phyloP scores from a whole-genome alignment of 2,329 filamentous ascomycete species.

The Venturia aucupariae region DNA sequence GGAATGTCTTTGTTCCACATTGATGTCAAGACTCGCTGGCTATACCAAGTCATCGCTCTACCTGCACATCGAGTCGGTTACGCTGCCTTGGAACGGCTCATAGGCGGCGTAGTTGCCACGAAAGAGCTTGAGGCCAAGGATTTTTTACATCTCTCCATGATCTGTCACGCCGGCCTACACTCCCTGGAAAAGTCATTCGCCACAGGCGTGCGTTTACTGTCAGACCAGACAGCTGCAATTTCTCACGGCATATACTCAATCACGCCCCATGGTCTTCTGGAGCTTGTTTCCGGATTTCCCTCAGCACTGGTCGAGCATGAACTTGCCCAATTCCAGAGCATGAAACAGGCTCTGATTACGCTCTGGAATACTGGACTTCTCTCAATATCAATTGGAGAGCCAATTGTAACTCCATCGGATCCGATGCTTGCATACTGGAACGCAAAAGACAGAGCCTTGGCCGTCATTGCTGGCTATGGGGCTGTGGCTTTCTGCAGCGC shows the following conservation, averaged over 20 bases:
- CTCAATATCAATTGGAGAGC: conserved; percentile 6
- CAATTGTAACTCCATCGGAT: conserved; percentile 23
- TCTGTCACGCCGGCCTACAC: conserved; percentile 10
- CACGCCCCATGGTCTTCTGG: neutral
- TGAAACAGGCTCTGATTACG: neutral
- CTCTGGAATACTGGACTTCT: conserved; percentile 10
- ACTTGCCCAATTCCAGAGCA: neutral
- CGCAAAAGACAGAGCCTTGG: conserved; percentile 51
- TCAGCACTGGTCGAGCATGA: neutral
- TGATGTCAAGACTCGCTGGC: neutral
- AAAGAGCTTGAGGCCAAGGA: conserved; percentile 9
- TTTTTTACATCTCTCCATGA: conserved; percentile 14
- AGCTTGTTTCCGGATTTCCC: neutral
- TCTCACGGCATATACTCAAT: neutral
- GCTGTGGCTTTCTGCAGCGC: conserved; percentile 66
- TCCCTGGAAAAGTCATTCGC: conserved; percentile 3
- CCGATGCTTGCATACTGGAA: conserved; percentile 34
- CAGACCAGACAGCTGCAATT: neutral
- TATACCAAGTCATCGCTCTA: neutral
- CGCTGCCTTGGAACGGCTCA: conserved; percentile 9
- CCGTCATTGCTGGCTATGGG: conserved; percentile 72
- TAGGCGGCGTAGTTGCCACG: conserved; percentile 3
- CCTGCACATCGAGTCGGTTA: neutral
- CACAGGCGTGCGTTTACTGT: neutral
- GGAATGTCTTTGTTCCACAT: neutral